phyloP scores from a whole-genome alignment of 2,329 filamentous ascomycete genomes.

The Aspergillus piperis region DNA sequence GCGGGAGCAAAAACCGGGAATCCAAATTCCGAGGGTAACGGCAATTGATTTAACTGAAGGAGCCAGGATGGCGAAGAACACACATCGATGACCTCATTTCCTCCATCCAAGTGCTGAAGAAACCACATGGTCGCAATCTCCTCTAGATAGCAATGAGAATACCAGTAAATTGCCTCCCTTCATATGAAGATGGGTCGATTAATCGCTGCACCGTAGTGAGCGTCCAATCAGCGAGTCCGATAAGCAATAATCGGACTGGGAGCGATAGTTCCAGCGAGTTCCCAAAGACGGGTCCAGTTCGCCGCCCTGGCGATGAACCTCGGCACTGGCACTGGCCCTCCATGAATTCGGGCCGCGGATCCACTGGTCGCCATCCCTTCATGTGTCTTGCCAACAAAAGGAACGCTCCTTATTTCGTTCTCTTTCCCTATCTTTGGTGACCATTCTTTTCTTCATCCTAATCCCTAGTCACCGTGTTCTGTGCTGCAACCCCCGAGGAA shows the following conservation, averaged over 20 bases:
- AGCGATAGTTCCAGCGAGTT: background rate
- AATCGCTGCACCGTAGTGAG: background rate
- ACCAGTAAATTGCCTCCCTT: background rate
- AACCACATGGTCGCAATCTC: background rate
- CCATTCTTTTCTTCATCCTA: conserved; percentile 7
- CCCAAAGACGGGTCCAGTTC: background rate
- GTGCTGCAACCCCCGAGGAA: background rate
- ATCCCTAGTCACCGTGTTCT: background rate
- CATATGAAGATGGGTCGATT: conserved; percentile 6
- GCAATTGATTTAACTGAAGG: background rate
- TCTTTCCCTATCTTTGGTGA: conserved; percentile 10
- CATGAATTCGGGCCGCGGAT: conserved; percentile 30
- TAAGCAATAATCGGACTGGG: background rate
- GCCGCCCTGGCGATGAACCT: conserved; percentile 25
- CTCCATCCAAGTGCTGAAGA: background rate
- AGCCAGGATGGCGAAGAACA: background rate
- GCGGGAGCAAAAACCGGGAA: background rate
- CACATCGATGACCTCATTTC: background rate
- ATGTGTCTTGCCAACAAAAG: conserved; percentile 28
- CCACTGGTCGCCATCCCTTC: conserved; percentile 30
- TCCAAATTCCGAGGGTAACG: background rate
- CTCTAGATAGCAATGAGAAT: background rate
- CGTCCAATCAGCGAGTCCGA: background rate
- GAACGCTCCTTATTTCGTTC: conserved; percentile 16
- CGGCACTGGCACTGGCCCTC: conserved; percentile 26